Evolutionary conservation across 495 filamentous ascomycete genomes (phyloP).

Genomic region (Annulohypoxylon bovei): DNA sequence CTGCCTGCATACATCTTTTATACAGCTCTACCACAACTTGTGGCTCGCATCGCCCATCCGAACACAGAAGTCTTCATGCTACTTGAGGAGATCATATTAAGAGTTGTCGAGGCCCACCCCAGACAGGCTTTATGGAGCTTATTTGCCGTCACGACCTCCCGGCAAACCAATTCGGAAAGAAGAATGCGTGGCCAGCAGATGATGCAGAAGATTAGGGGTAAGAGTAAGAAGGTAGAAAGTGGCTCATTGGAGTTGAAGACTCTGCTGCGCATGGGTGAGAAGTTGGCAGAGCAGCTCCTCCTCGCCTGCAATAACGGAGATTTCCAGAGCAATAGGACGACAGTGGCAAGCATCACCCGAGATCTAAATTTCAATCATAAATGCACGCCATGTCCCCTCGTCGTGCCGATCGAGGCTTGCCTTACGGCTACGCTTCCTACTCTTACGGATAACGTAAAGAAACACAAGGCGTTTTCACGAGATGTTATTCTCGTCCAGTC

Average conservation of each 20-base stretch:
- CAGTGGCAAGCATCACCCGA: conserved; percentile 71
- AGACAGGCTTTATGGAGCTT: conserved; percentile 95
- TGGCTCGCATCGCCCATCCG: conserved; percentile 89
- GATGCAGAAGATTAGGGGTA: conserved; percentile 53
- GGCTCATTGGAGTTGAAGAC: conserved; percentile 64
- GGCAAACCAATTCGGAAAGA: conserved; percentile 58
- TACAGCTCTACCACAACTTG: conserved; percentile 89
- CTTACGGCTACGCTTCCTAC: conserved; percentile 85
- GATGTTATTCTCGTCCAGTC: conserved; percentile 62
- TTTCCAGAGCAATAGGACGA: conserved; percentile 70
- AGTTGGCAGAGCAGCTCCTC: conserved; percentile 84
- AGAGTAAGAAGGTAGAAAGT: conserved; percentile 49
- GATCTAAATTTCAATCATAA: conserved; percentile 87
- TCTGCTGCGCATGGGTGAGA: conserved; percentile 80
- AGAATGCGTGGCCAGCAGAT: conserved; percentile 62
- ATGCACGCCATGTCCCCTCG: conserved; percentile 80
- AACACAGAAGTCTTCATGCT: conserved; percentile 77
- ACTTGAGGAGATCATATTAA: conserved; percentile 80
- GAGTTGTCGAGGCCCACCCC: conserved; percentile 80
- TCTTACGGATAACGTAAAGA: conserved; percentile 71
- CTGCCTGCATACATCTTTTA: conserved; percentile 91
- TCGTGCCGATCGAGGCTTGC: conserved; percentile 86
- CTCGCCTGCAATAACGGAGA: conserved; percentile 81
- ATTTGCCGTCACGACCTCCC: conserved; percentile 75
- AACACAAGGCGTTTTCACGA: conserved; percentile 85